Percentiles rank a stretch among this genome's conserved stretches.
phyloP scores from a whole-genome alignment of 148 eudicot species.

The Rhododendron simsii region DNA sequence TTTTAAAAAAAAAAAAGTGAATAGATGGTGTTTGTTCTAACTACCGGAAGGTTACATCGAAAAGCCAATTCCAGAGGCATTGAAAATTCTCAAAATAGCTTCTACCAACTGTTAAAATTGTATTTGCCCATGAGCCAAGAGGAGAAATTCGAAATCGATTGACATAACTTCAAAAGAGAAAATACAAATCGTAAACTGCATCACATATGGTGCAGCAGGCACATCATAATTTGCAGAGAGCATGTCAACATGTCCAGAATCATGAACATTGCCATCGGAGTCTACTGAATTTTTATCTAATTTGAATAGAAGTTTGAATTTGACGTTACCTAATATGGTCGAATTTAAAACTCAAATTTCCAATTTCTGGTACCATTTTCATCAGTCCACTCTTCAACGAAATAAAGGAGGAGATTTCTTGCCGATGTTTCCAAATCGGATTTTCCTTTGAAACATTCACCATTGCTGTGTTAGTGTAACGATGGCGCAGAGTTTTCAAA shows the following conservation, averaged over 20 bases:
- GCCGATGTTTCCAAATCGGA: background rate
- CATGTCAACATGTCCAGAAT: background rate
- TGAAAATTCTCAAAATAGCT: background rate
- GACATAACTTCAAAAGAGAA: background rate
- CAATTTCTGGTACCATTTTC: background rate
- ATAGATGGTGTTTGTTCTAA: background rate
- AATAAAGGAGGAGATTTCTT: background rate
- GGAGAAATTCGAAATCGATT: background rate
- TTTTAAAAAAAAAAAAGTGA: no score
- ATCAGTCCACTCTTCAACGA: background rate
- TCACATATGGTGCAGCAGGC: background rate
- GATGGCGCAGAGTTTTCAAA: background rate
- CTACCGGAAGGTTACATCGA: background rate
- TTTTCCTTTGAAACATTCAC: background rate
- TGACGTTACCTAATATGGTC: background rate
- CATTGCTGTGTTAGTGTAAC: background rate
- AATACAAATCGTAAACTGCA: background rate
- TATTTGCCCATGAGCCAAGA: background rate
- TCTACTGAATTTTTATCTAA: background rate
- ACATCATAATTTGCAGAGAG: background rate
- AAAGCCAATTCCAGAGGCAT: background rate
- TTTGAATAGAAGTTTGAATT: background rate
- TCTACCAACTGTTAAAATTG: background rate
- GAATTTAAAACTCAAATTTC: background rate
- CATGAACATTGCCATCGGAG: background rate